Base-by-base conservation (phyloP, 1,139 yeast genomes). In the Sugiyamaella neomexicana region DNA sequence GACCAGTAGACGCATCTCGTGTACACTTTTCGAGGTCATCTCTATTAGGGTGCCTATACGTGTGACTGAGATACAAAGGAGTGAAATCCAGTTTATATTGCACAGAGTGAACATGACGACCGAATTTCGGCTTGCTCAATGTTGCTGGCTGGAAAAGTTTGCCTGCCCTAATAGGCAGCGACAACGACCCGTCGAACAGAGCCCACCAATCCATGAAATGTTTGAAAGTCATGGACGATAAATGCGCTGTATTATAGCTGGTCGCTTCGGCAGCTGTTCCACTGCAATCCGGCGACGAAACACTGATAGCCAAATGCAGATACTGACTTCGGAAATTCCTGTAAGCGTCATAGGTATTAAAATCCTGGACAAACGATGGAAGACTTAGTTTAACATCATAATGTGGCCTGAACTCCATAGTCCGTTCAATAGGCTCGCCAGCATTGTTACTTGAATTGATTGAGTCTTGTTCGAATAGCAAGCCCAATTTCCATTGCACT, bases 171-270 rank as follows among this genome's bases (percentile, higher is more conserved):
- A 89, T 79, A 0, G 98, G 97, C 37, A 89, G 73, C 4, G 95
- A 84, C 31, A 86, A 73, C 32, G 80, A 79, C 45, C 88, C 82
- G 25, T 85, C 82, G 64, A 93, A 82, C 53, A 85, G 77, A 49
- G 77, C 72, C 96, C 97, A 90, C 98, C 98, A 93, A 40, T 73
- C 71, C 64, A 80, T 82, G 73, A 91, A 91, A 62, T 86, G 86
- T 10, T 73, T 71, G 59, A 89, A 75, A 0, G 86, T 78, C 39
- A 77, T 71, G 0, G 97, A 97, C 0, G 96, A 78, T 42, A 91
- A 71, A 67, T 90, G 95, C 13, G 85, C 80, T 1, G 90, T 78
- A 69, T 90, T 91, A 63, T 80, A 82, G 66, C 74, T 37, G 65
- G 69, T 61, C 16, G 60, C 53, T n/a, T 15, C 37, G 16, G 25